These are phyloP conservation scores for Starmerella floris DNA, from an alignment of 805 yeast genomes.

Conservation along the genomic window DNA sequence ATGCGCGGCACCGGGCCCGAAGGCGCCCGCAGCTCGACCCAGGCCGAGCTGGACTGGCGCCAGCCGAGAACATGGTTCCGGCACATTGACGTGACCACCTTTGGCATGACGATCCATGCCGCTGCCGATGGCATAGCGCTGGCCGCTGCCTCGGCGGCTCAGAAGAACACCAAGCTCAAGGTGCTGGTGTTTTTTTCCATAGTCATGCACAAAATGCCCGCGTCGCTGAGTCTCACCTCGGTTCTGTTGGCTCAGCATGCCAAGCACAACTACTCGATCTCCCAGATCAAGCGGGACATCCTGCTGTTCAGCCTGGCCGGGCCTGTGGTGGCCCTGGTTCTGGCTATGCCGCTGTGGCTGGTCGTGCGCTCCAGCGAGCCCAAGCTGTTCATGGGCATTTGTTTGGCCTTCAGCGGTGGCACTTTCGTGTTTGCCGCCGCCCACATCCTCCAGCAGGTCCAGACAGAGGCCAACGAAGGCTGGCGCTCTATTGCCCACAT, in stretches of 20 bases:
- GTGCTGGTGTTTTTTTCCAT: conserved; percentile 45
- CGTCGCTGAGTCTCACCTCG: conserved; percentile 53
- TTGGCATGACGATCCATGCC: conserved; percentile 55
- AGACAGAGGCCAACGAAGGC: neutral
- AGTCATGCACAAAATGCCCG: conserved; percentile 60
- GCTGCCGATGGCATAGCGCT: conserved; percentile 61
- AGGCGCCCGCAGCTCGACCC: neutral
- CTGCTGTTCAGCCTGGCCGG: conserved; percentile 44
- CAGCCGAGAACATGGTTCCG: conserved; percentile 9
- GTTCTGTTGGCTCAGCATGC: conserved; percentile 33
- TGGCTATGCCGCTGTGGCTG: conserved; percentile 32
- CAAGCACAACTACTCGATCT: neutral
- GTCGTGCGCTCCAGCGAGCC: neutral
- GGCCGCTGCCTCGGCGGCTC: conserved; percentile 38
- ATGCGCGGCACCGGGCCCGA: neutral
- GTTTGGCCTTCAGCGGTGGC: conserved; percentile 56
- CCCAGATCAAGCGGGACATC: conserved; percentile 32
- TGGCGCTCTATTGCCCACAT: conserved; percentile 6
- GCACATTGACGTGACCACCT: conserved; percentile 34
- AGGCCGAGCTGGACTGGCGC: conserved; percentile 1
- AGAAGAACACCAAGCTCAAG: conserved; percentile 28
- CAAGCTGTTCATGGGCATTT: conserved; percentile 34
- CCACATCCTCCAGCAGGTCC: conserved; percentile 33
- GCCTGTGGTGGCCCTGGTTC: conserved; percentile 44
- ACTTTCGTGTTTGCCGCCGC: conserved; percentile 59